Evolutionary conservation across 495 filamentous ascomycete genomes (phyloP).

Genomic region (Trichoderma parareesei): DNA sequence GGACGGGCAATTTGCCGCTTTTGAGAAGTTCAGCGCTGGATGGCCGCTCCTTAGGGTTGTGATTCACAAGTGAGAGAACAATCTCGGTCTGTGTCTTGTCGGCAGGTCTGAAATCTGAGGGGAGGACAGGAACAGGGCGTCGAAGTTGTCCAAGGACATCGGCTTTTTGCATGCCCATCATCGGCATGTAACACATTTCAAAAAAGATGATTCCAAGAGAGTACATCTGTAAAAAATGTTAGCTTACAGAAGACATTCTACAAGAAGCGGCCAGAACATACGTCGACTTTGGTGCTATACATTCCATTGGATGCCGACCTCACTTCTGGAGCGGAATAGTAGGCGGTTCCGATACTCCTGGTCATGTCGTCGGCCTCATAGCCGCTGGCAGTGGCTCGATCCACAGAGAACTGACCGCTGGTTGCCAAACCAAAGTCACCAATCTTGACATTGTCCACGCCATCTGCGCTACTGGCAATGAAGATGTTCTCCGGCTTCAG

Average conservation of each 20-base stretch:
- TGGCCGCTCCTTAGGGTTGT: slow-evolving; percentile 72
- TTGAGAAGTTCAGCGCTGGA: slow-evolving; percentile 78
- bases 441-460: slow-evolving; percentile 80
- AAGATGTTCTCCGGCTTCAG: slow-evolving; percentile 98
- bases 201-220: slow-evolving; percentile 96
- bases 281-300: slow-evolving; percentile 91
- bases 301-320: slow-evolving; percentile 59
- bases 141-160: slow-evolving; percentile 63
- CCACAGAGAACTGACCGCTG: slow-evolving; percentile 61
- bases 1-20: slow-evolving; percentile 79
- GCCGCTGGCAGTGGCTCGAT: slow-evolving; percentile 58
- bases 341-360: slow-evolving; percentile 84
- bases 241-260: slow-evolving; percentile 14
- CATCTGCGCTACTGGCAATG: slow-evolving; percentile 56
- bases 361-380: slow-evolving; percentile 50
- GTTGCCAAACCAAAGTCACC: slow-evolving; percentile 96
- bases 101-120: slow-evolving; percentile 62
- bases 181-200: slow-evolving; percentile 84
- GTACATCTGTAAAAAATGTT: slow-evolving; percentile 59
- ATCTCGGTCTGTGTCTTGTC: slow-evolving; percentile 68
- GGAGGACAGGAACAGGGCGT: slow-evolving; percentile 58
- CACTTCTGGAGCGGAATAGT: slow-evolving; percentile 92
- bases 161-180: slow-evolving; percentile 83
- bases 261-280: slow-evolving; percentile 31
- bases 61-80: slow-evolving; percentile 69